phyloP scores from a whole-genome alignment of 108 stramenopile genomes.

The Hondaea fermentalgiana region DNA sequence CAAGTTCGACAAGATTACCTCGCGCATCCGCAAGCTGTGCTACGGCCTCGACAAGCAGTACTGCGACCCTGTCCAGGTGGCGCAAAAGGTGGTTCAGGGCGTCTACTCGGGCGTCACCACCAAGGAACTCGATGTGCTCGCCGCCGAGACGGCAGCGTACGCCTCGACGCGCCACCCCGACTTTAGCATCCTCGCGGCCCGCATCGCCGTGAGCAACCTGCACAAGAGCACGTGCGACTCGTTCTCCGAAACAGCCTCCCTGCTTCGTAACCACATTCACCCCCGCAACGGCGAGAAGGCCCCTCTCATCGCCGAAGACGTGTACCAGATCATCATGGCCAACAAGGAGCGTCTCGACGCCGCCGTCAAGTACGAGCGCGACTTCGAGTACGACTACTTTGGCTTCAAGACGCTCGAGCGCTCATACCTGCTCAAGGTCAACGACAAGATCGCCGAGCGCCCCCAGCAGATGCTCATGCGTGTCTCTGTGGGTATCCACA shows the following conservation, averaged over 20 bases:
- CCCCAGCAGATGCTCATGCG: slow-evolving; percentile 99
- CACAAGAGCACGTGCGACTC: slow-evolving; percentile 84
- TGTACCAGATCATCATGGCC: slow-evolving; percentile 72
- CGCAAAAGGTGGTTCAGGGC: slow-evolving; percentile 97
- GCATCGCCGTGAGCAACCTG: slow-evolving; percentile 91
- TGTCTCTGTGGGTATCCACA: slow-evolving; percentile 92
- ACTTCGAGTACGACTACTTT: slow-evolving; percentile 96
- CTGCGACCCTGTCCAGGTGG: slow-evolving; percentile 69
- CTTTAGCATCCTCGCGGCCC: slow-evolving; percentile 89
- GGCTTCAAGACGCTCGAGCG: slow-evolving; percentile 99
- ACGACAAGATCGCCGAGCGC: slow-evolving; percentile 86
- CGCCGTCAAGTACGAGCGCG: slow-evolving; percentile 76
- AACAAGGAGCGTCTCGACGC: slow-evolving; percentile 70
- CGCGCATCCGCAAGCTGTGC: slow-evolving; percentile 87
- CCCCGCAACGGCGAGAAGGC: slow-evolving; percentile 74
- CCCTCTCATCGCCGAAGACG: slow-evolving; percentile 66
- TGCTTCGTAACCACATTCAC: slow-evolving; percentile 50
- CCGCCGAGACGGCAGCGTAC: slow-evolving; percentile 98
- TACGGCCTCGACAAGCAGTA: slow-evolving; percentile 75
- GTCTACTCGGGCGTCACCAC: slow-evolving; percentile 97
- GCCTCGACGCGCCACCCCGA: slow-evolving; percentile 96
- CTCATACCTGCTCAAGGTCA: slow-evolving; percentile 80
- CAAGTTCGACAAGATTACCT: slow-evolving; percentile 96
- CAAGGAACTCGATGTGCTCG: slow-evolving; percentile 91
- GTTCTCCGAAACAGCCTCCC: slow-evolving; percentile 75